Percentiles rank a stretch among this genome's conserved stretches.
Evolutionary conservation across 176 grass and related monocot species (phyloP).

Genomic region (Aegilops bicornis): DNA sequence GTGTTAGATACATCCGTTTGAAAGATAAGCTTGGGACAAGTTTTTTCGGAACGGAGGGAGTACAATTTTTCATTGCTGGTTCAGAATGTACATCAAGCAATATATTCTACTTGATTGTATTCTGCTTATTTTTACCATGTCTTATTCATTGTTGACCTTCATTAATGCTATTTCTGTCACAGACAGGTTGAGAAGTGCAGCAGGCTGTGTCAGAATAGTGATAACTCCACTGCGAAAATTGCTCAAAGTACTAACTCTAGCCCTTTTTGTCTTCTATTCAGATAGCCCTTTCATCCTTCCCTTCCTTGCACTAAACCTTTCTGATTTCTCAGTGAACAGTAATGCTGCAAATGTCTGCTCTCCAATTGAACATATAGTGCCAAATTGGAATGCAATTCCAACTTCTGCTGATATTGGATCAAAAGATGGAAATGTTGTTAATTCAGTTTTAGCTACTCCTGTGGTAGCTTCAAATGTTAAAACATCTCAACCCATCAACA

Average conservation of each 20-base stretch:
- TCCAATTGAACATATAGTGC: constrained; percentile 11
- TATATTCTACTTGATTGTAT: constrained; percentile 3
- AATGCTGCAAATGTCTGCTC: background rate
- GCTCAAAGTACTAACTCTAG: constrained; percentile 26
- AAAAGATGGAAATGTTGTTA: constrained; percentile 24
- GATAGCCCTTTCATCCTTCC: background rate
- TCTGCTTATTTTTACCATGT: background rate
- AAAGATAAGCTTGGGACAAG: no score
- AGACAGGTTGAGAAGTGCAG: constrained; percentile 39
- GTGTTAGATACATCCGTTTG: no score
- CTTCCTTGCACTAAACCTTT: constrained; percentile 17
- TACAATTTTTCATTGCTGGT: background rate
- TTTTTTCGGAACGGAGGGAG: no score
- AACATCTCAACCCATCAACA: constrained; percentile 31
- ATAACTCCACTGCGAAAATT: constrained; percentile 28
- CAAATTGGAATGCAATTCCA: constrained; percentile 23
- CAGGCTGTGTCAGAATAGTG: background rate
- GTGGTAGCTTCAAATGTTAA: constrained; percentile 31
- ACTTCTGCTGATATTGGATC: constrained; percentile 27
- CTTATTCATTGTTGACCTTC: constrained; percentile 8
- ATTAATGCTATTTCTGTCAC: constrained; percentile 40
- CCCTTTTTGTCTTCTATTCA: background rate
- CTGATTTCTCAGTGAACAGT: background rate
- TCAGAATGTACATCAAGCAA: background rate
- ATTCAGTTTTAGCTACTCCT: constrained; percentile 21